Evolutionary conservation across 2,329 filamentous ascomycete genomes (phyloP).

Genomic region (Fusarium concolor): DNA sequence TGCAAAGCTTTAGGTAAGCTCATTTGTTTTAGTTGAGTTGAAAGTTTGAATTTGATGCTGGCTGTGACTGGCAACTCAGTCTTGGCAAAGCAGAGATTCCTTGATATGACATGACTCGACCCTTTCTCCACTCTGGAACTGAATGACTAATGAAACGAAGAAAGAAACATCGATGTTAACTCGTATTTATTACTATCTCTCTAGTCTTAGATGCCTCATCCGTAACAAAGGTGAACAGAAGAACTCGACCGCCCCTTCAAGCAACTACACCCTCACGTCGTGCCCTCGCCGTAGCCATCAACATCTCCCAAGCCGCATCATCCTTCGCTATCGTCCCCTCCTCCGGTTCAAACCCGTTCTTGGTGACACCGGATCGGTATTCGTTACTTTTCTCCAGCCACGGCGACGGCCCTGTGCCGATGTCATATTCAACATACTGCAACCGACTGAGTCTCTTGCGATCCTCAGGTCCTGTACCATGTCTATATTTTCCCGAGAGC

Average conservation of each 20-base stretch:
- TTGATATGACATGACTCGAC: too few relatives aligned
- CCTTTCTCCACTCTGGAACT: too few relatives aligned
- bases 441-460: not conserved
- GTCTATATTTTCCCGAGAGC: not conserved
- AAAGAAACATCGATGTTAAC: too few relatives aligned
- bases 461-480: not conserved
- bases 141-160: too few relatives aligned
- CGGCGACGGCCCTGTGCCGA: not conserved
- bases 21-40: too few relatives aligned
- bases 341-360: not conserved
- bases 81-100: not conserved
- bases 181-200: too few relatives aligned
- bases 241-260: slow-evolving; percentile 22
- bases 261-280: slow-evolving; percentile 30
- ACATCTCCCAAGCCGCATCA: not conserved
- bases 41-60: too few relatives aligned
- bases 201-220: too few relatives aligned
- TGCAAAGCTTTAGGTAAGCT: too few relatives aligned
- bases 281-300: not conserved
- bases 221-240: too few relatives aligned
- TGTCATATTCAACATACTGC: slow-evolving; percentile 19
- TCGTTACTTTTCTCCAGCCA: not conserved
- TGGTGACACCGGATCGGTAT: rapidly evolving
- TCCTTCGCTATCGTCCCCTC: slow-evolving; percentile 8
- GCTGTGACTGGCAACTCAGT: too few relatives aligned